A percentile compares a stretch with the other conserved stretches of the same genome.
phyloP scores from a whole-genome alignment of 2,329 filamentous ascomycete genomes.

The Aspergillus udagawae region DNA sequence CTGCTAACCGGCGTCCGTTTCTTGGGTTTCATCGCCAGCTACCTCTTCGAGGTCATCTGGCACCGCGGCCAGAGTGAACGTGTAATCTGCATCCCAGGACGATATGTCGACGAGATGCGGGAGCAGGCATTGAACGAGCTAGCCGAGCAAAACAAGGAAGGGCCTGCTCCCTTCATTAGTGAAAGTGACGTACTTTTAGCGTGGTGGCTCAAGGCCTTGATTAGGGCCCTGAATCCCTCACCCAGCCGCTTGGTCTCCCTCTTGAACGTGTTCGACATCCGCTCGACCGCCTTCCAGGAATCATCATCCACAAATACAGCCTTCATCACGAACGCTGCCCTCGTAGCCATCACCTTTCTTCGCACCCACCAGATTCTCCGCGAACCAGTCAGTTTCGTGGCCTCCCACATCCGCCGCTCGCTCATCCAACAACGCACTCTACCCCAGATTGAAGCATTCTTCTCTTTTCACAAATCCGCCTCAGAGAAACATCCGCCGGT shows the following conservation, averaged over 20 bases:
- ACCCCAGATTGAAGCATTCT: slow-evolving; percentile 7
- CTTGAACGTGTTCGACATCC: slow-evolving; percentile 39
- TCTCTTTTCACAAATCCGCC: background rate
- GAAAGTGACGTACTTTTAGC: slow-evolving; percentile 45
- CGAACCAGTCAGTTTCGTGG: slow-evolving; percentile 8
- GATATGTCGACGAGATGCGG: slow-evolving; percentile 28
- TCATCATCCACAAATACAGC: slow-evolving; percentile 19
- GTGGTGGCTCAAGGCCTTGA: slow-evolving; percentile 35
- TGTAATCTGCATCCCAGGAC: slow-evolving; percentile 39
- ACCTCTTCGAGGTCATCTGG: slow-evolving; percentile 31
- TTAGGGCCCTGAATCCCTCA: slow-evolving; percentile 15
- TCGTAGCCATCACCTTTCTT: background rate
- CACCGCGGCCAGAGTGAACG: slow-evolving; percentile 29
- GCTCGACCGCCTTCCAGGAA: slow-evolving; percentile 22
- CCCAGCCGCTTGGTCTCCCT: slow-evolving; percentile 28
- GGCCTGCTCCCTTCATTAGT: slow-evolving; percentile 37
- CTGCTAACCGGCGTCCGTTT: background rate
- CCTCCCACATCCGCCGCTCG: slow-evolving; percentile 8
- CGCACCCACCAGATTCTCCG: slow-evolving; percentile 4
- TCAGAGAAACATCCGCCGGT: slow-evolving; percentile 19
- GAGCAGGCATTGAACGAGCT: slow-evolving; percentile 9
- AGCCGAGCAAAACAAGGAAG: slow-evolving; percentile 5
- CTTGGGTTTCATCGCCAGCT: slow-evolving; percentile 27
- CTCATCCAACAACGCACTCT: slow-evolving; percentile 8
- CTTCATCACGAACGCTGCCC: slow-evolving; percentile 19